These are phyloP conservation scores for Aureobasidium sp. DNA, from an alignment of 2,329 filamentous ascomycete genomes.

Conservation along the genomic window DNA sequence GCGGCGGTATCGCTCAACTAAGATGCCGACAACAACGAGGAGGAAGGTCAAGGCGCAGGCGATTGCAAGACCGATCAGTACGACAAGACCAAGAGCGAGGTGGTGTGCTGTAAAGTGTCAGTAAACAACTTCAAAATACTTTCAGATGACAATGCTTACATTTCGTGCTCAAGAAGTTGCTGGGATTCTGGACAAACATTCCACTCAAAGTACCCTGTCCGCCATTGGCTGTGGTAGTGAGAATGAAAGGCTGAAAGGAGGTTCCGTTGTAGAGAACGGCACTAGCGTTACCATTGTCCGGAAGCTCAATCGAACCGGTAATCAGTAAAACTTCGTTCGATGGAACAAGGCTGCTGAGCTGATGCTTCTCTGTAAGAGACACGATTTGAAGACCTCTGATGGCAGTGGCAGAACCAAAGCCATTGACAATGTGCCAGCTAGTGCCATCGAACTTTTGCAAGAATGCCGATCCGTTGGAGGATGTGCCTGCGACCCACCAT, in stretches of 20 bases:
- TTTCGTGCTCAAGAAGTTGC: slow-evolving; percentile 62
- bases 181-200: slow-evolving; percentile 71
- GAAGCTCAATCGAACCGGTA: slow-evolving; percentile 73
- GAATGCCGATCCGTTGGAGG: slow-evolving; percentile 61
- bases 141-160: slow-evolving; percentile 46
- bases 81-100: slow-evolving; percentile 67
- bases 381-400: slow-evolving; percentile 81
- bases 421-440: slow-evolving; percentile 60
- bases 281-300: slow-evolving; percentile 71
- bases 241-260: slow-evolving; percentile 66
- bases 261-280: slow-evolving; percentile 85
- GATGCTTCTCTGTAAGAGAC: slow-evolving; percentile 61
- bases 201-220: slow-evolving; percentile 67
- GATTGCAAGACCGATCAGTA: slow-evolving; percentile 74
- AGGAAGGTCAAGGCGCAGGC: slow-evolving; percentile 70
- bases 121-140: slow-evolving; percentile 13
- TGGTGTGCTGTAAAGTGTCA: slow-evolving; percentile 39
- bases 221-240: slow-evolving; percentile 61
- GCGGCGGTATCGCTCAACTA: slow-evolving; percentile 69
- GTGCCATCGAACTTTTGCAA: slow-evolving; percentile 75
- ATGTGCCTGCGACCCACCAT: slow-evolving; percentile 70
- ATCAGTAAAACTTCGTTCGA: slow-evolving; percentile 68
- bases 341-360: slow-evolving; percentile 55
- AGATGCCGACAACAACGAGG: slow-evolving; percentile 66
- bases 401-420: slow-evolving; percentile 58